Base-by-base conservation (phyloP, 1,284 basidiomycete genomes). In the Fomitopsis schrenkii region DNA sequence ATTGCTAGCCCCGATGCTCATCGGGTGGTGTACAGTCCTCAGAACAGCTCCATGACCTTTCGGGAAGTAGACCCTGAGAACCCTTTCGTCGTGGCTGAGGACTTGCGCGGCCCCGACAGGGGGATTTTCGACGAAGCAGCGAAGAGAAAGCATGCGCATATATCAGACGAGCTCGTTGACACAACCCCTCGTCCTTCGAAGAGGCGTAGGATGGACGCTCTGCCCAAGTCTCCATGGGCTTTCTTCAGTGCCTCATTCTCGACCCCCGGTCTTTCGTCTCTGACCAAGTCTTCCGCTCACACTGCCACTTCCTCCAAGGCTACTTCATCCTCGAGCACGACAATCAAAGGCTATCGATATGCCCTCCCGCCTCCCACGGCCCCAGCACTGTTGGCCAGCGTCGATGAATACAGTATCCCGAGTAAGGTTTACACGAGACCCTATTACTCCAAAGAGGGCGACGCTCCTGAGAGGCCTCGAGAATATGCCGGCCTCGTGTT, bases 401-500 rank as follows among this genome's bases (percentile, higher is more conserved):
- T 92, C 45, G 83, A 85, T 46, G 68, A 72, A 1, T 76, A 81
- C 63, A 80, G 80, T 8, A 72, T 93, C 12, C 84, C 86, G 2
- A 76, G 74, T 40, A 87, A 87, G 64, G 73, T 92, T 26, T 96
- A 97, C 72, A 83, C 80, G 22, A 79, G 84, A 22, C 93, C 96
- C 0, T 90, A 84, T 72, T 98, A 94, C 72, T 93, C 92, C 3
- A 83, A 87, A 59, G 80, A 82, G 10, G 69, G 69, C 2, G 97
- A 98, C 70, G 83, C 89, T 0, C 91, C 94, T 0, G 79, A 83
- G 45, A 76, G 78, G 15, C 77, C 90, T 0, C 82, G 88, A 67
- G 91, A 95, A 72, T 96, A 92, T 70, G 95, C 87, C 14, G 95
- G 95, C 0, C 75, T 93, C 1, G 73, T 85, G 30, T 97, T 91